Conservation (phyloP, 208 protist species). For the Leishmania aethiopica region DNA sequence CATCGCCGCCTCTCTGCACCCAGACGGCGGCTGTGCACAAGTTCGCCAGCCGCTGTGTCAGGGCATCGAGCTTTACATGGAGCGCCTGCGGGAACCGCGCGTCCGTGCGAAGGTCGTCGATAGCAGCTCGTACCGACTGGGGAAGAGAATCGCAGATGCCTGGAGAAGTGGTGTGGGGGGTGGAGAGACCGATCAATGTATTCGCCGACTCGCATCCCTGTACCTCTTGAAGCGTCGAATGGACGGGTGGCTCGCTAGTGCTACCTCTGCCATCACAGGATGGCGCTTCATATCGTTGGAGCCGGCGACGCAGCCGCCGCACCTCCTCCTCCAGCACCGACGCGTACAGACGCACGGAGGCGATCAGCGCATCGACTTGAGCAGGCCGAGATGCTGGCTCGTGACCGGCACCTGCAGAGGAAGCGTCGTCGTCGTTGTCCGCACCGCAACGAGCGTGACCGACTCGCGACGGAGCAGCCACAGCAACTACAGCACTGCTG, state of each 20-base stretch:
- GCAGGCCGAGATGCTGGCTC: background rate
- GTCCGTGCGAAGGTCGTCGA: slow-evolving; percentile 6
- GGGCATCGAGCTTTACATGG: background rate
- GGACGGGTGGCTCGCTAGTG: too few relatives aligned
- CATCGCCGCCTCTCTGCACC: background rate
- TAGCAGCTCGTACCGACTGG: background rate
- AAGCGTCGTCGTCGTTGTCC: background rate
- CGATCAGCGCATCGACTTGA: background rate
- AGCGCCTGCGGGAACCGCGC: slow-evolving; percentile 5
- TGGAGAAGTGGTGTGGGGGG: background rate
- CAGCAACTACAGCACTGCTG: background rate
- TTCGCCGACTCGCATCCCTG: background rate
- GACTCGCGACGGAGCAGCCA: background rate
- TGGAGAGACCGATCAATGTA: background rate
- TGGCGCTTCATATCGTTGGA: slow-evolving; percentile 3
- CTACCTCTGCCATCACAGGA: background rate
- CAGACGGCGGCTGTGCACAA: background rate
- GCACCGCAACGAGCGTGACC: background rate
- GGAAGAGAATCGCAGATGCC: background rate
- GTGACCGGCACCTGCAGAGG: background rate
- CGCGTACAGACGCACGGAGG: slow-evolving; percentile 1
- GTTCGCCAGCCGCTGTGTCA: background rate
- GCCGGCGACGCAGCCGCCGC: slow-evolving; percentile 2
- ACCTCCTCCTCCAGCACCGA: slow-evolving; percentile 12
- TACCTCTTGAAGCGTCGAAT: background rate